A percentile compares a stretch with the other conserved stretches of the same genome.
These are phyloP conservation scores for Sporothrix phasma DNA, from an alignment of 2,329 filamentous ascomycete species.

Conservation along the genomic window DNA sequence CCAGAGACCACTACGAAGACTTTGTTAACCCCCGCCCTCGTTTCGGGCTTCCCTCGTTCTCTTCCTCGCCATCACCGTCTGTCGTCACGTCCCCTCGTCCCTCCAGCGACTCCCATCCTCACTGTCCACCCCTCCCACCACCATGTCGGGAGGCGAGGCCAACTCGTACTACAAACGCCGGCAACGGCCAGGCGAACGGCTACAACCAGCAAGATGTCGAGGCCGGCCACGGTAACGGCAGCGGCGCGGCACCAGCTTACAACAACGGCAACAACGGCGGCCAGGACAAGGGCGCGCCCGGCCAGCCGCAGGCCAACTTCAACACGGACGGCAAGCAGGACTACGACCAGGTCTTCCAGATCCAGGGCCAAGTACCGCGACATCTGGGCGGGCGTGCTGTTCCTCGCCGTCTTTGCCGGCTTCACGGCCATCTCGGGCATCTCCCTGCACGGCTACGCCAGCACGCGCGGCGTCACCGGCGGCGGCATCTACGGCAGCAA, in stretches of 20 bases:
- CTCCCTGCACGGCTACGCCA: constrained; percentile 22
- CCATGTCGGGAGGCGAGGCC: constrained; percentile 14
- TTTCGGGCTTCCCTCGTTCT: too few species aligned
- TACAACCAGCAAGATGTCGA: not conserved
- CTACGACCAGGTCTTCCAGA: constrained; percentile 74
- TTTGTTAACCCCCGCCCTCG: too few species aligned
- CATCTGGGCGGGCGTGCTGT: constrained; percentile 72
- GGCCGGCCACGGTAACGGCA: not conserved
- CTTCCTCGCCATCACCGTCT: not conserved
- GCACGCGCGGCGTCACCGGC: constrained; percentile 52
- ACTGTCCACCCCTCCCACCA: too few species aligned
- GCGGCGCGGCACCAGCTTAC: not conserved
- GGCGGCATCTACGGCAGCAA: constrained; percentile 61
- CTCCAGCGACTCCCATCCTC: not conserved
- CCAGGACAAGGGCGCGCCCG: not conserved
- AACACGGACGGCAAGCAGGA: constrained; percentile 38
- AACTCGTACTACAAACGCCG: constrained; percentile 12
- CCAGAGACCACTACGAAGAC: not conserved
- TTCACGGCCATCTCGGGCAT: constrained; percentile 17
- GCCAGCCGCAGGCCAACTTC: constrained; percentile 22
- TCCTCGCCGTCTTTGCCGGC: constrained; percentile 22
- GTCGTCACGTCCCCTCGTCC: not conserved
- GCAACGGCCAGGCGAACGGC: constrained; percentile 1
- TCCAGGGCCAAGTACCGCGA: constrained; percentile 86
- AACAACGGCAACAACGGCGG: not conserved